Conservation (phyloP, 768 basidiomycete genomes). For the Tylopilus plumbeoviolaceoides region DNA sequence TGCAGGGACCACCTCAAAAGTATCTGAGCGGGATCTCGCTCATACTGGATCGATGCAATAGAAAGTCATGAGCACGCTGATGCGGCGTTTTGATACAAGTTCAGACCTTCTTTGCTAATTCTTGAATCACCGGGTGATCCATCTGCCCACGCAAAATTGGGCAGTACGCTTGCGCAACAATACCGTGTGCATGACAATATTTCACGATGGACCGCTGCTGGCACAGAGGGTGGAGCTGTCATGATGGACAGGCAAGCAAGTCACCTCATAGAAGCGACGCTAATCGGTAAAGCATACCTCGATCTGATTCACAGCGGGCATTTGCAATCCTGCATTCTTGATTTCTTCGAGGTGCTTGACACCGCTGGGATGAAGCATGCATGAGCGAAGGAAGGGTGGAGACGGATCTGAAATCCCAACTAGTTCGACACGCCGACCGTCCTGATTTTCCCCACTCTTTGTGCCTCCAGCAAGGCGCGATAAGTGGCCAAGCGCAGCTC, state of each 20-base stretch:
- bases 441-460: constrained; percentile 59
- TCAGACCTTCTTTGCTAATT: constrained; percentile 57
- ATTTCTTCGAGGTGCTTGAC: constrained; percentile 76
- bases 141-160: constrained; percentile 62
- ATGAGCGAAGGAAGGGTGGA: background rate
- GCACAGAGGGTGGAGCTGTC: constrained; percentile 74
- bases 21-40: constrained; percentile 69
- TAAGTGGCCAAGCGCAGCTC: constrained; percentile 67
- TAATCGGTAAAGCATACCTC: constrained; percentile 45
- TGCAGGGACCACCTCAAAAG: constrained; percentile 91
- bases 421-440: constrained; percentile 84
- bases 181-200: constrained; percentile 59
- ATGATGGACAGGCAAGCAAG: background rate
- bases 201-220: constrained; percentile 77
- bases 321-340: constrained; percentile 51
- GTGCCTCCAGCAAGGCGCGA: constrained; percentile 62
- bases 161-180: constrained; percentile 71
- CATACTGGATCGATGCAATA: constrained; percentile 37
- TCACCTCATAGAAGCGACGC: constrained; percentile 2
- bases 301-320: constrained; percentile 77
- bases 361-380: constrained; percentile 39
- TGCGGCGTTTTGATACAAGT: background rate
- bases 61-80: constrained; percentile 2
- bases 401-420: constrained; percentile 37
- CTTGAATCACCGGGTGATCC: constrained; percentile 50